Evolutionary conservation across 2,329 filamentous ascomycete genomes (phyloP), one percentile per base, ranked within the genome.

Genomic region (Fusarium nygamai): DNA sequence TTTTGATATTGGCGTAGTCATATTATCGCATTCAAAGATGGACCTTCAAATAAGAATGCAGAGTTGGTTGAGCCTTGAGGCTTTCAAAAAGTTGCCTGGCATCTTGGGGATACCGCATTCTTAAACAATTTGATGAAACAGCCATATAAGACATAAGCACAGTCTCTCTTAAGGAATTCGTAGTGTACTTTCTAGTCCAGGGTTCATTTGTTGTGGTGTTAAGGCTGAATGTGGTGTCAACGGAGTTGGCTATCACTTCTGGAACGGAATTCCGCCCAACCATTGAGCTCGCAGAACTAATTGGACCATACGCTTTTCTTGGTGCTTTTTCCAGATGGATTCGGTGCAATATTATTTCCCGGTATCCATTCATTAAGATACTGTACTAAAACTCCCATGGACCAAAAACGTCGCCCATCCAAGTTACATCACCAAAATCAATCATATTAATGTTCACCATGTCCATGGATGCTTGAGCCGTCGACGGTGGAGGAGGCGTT

Each of bases 391-490:
- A 80, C 24, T 83, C 81, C 82, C 82, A 83, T 9, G 82, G 80
- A 3, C 81, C 81, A 74, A 83, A 83, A 10, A 82, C 78, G 46
- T 83, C 82, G 22, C 80, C 78, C 81, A 84, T 83, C 82, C 82
- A 84, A 24, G 78, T 72, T 54, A 83, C 70, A 67, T 84, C 82
- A 12, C 74, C 77, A 50, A 83, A 80, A 60, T 83, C 82, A 51
- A 80, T 72, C 31, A 75, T 72, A 12, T 73, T 76, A n/a, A 72
- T 60, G 31, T 72, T 79, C 14, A 63, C 57, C 44, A 78, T 63
- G 44, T 73, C 76, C 41, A 78, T 73, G 61, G 73, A 31, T 38
- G 73, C 36, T 56, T 62, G 65, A 44, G 31, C 39, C 12, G 46
- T 20, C 29, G 76, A 68, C 41, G 34, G 57, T 36, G 62, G 24